These are phyloP conservation scores for Leishmania braziliensis DNA, from an alignment of 208 protist genomes.

Conservation along the genomic window DNA sequence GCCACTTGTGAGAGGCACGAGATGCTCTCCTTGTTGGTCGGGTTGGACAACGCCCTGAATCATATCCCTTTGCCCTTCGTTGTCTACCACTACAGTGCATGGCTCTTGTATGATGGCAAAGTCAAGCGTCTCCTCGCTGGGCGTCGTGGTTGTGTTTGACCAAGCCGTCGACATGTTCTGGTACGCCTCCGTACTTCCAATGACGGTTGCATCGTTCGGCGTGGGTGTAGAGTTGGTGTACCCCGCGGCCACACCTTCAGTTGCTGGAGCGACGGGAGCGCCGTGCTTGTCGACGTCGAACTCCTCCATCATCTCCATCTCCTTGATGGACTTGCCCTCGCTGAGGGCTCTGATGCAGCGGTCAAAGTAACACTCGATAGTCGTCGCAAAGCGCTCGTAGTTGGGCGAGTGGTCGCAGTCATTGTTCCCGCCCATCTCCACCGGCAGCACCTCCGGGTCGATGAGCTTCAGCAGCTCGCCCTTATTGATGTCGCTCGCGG, in stretches of 20 bases:
- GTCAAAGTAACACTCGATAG: conserved; percentile 62
- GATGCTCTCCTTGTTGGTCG: not conserved
- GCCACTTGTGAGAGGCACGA: not conserved
- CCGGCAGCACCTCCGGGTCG: conserved; percentile 60
- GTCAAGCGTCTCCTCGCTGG: conserved; percentile 33
- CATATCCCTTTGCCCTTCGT: conserved; percentile 3
- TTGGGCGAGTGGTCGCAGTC: conserved; percentile 61
- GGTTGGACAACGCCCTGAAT: conserved; percentile 9
- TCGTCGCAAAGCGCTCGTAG: conserved; percentile 50
- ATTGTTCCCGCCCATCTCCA: conserved; percentile 70
- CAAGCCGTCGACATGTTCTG: not conserved
- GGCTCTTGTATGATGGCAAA: conserved; percentile 16
- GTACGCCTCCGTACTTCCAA: no score
- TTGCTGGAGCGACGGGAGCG: conserved; percentile 2
- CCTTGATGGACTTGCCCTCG: conserved; percentile 47
- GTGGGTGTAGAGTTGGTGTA: not conserved
- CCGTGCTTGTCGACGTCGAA: conserved; percentile 55
- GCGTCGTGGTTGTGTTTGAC: not conserved
- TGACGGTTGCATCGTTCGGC: no score
- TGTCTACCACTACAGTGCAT: conserved; percentile 22
- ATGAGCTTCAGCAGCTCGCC: conserved; percentile 67
- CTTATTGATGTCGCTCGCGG: conserved; percentile 41
- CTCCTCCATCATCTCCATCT: conserved; percentile 72
- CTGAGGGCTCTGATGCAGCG: conserved; percentile 40
- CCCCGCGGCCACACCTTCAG: not conserved